Conservation (phyloP, 768 basidiomycete genomes). For the Rhizopogon sp. region DNA sequence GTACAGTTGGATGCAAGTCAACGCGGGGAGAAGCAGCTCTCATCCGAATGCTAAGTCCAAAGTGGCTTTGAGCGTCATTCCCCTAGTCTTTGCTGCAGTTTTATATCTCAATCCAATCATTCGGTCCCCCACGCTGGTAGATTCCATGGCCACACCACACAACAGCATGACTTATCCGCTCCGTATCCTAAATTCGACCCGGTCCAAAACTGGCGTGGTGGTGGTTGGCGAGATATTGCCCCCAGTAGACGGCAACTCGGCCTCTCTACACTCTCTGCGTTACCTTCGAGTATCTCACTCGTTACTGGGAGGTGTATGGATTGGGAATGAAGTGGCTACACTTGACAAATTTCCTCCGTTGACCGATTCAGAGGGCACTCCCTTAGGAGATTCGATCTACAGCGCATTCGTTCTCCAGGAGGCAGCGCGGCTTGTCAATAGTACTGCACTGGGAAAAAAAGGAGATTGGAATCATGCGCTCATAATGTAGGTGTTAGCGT, state of each 20-base stretch:
- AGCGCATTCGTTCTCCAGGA: conserved; percentile 85
- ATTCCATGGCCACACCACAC: conserved; percentile 47
- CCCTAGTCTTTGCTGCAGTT: conserved; percentile 30
- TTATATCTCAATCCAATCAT: conserved; percentile 33
- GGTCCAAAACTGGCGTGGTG: conserved; percentile 76
- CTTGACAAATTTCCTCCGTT: conserved; percentile 36
- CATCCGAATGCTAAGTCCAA: not conserved
- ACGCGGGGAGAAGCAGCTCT: not conserved
- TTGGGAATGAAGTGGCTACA: conserved; percentile 42
- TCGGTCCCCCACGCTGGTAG: conserved; percentile 53
- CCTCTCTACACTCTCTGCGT: conserved; percentile 43
- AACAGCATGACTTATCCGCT: conserved; percentile 49
- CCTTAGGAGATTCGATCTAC: conserved; percentile 78
- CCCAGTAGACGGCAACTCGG: conserved; percentile 26
- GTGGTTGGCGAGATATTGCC: conserved; percentile 72
- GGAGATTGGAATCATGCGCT: conserved; percentile 48
- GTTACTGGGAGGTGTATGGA: conserved; percentile 77
- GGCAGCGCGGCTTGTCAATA: conserved; percentile 66
- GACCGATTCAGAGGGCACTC: conserved; percentile 47
- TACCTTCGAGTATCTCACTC: conserved; percentile 65
- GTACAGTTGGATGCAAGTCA: conserved; percentile 7
- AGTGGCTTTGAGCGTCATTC: conserved; percentile 7
- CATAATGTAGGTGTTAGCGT: conserved; percentile 53
- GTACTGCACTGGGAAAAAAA: conserved; percentile 33
- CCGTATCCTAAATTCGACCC: conserved; percentile 60